Evolutionary conservation across 768 basidiomycete genomes (phyloP).

Genomic region (Auriscalpium orientale): DNA sequence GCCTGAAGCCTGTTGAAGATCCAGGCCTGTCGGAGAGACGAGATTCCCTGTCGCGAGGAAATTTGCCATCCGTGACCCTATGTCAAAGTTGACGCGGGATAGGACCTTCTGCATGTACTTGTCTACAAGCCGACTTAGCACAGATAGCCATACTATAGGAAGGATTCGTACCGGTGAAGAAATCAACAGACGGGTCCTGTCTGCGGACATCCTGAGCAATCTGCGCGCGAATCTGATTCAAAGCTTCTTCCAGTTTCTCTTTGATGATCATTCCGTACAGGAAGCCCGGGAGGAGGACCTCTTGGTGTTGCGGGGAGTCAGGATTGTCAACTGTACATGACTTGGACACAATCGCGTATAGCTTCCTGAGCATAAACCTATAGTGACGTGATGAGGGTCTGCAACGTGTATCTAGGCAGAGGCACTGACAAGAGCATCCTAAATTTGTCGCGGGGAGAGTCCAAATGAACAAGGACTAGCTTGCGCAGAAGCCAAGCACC

Average conservation of each 20-base stretch:
- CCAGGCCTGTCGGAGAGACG: constrained; percentile 89
- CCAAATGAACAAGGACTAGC: constrained; percentile 84
- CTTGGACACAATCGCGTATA: constrained; percentile 85
- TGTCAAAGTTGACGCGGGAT: constrained; percentile 79
- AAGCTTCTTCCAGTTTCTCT: constrained; percentile 87
- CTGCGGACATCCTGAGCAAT: constrained; percentile 71
- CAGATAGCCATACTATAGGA: not conserved
- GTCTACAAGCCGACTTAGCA: constrained; percentile 35
- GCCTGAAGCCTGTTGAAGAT: constrained; percentile 95
- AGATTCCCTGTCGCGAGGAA: constrained; percentile 98
- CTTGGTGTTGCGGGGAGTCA: constrained; percentile 98
- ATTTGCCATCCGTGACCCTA: constrained; percentile 83
- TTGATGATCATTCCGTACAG: constrained; percentile 98
- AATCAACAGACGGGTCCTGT: constrained; percentile 71
- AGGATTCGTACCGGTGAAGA: constrained; percentile 66
- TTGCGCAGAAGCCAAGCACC: constrained; percentile 81
- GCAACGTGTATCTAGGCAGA: not conserved
- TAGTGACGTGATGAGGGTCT: not conserved
- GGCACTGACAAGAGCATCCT: constrained; percentile 78
- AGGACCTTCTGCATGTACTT: constrained; percentile 75
- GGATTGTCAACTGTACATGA: constrained; percentile 93
- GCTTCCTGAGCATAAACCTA: constrained; percentile 96
- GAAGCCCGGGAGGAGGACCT: constrained; percentile 88
- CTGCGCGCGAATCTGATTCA: constrained; percentile 63
- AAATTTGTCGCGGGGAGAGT: constrained; percentile 87